Percentiles rank a stretch among this genome's conserved stretches.
These are phyloP conservation scores for Nakazawaea anatomiae DNA, from an alignment of 805 yeast genomes.

Conservation along the genomic window DNA sequence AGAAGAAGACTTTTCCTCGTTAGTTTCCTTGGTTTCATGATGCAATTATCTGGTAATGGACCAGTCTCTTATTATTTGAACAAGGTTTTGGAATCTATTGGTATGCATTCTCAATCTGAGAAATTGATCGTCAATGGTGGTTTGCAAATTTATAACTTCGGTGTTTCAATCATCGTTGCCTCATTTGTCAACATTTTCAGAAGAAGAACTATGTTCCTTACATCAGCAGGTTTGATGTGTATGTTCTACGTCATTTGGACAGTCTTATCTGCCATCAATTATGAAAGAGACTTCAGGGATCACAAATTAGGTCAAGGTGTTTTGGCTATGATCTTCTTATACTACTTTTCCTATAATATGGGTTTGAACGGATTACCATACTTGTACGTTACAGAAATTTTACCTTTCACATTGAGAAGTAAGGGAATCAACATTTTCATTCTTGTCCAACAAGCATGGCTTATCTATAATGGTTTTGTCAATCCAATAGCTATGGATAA, in stretches of 20 bases:
- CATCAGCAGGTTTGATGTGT: constrained; percentile 31
- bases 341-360: constrained; percentile 34
- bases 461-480: constrained; percentile 27
- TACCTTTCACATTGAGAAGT: constrained; percentile 20
- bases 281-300: constrained; percentile 32
- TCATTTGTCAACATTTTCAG: constrained; percentile 22
- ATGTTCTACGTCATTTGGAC: constrained; percentile 36
- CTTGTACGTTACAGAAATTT: constrained; percentile 38
- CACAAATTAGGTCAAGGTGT: constrained; percentile 38
- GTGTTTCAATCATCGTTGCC: constrained; percentile 25
- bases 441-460: constrained; percentile 18
- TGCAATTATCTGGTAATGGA: constrained; percentile 41
- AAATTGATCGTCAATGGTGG: constrained; percentile 48
- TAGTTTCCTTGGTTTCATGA: constrained; percentile 23
- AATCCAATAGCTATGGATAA: constrained; percentile 31
- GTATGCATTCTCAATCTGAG: constrained; percentile 38
- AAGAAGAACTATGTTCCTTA: constrained; percentile 31
- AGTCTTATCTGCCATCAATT: constrained; percentile 38
- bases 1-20: constrained; percentile 32
- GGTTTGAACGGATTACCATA: constrained; percentile 41
- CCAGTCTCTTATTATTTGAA: constrained; percentile 40
- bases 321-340: constrained; percentile 45
- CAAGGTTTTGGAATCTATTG: constrained; percentile 45
- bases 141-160: constrained; percentile 40
- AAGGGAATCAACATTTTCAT: constrained; percentile 20